phyloP scores from a whole-genome alignment of 305 asterid genomes.

The Fraxinus paxiana region DNA sequence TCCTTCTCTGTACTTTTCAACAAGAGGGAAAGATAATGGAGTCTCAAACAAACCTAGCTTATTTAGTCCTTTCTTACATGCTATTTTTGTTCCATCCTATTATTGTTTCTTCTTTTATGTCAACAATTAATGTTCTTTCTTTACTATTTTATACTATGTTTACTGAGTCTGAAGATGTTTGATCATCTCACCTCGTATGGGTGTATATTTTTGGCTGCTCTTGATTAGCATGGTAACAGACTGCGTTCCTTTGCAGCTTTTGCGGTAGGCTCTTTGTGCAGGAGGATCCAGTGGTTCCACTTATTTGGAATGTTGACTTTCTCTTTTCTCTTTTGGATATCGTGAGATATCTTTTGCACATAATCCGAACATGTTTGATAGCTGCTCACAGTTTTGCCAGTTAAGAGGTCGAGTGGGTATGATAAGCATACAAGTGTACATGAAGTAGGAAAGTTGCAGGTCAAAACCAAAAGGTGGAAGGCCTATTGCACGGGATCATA shows the following conservation, averaged over 20 bases:
- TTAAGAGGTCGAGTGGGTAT: conserved; percentile 18
- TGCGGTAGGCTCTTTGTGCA: conserved; percentile 11
- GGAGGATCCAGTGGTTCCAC: conserved; percentile 24
- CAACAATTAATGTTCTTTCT: neutral
- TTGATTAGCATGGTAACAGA: neutral
- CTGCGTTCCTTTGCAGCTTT: conserved; percentile 27
- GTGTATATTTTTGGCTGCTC: neutral
- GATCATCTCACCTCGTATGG: neutral
- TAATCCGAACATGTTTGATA: neutral
- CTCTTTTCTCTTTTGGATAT: conserved; percentile 18
- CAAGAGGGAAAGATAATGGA: neutral
- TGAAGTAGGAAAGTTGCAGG: conserved; percentile 30
- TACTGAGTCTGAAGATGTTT: neutral
- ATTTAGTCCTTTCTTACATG: neutral
- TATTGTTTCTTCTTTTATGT: neutral
- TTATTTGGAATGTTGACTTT: conserved; percentile 22
- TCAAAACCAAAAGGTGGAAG: conserved; percentile 46
- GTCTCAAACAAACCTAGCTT: neutral
- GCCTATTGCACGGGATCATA: conserved; percentile 21
- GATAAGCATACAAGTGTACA: conserved; percentile 20
- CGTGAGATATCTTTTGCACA: conserved; percentile 7
- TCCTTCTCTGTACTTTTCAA: neutral
- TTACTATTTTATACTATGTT: neutral
- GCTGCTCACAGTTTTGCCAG: conserved; percentile 20
- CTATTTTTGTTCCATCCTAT: neutral